Evolutionary conservation across 2,329 filamentous ascomycete genomes (phyloP).

Genomic region (Fusarium mangiferae): DNA sequence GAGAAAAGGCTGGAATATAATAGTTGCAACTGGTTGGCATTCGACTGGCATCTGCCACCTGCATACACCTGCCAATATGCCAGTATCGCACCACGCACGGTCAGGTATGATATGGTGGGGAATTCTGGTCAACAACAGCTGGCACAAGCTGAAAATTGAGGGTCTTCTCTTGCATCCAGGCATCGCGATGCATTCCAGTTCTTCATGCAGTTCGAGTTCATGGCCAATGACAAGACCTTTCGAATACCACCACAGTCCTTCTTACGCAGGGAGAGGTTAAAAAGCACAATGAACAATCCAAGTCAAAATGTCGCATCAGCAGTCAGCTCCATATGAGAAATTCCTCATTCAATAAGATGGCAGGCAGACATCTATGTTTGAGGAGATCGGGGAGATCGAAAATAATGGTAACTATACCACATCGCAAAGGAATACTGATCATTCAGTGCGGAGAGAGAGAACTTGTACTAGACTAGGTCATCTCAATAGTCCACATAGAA

Average conservation of each 20-base stretch:
- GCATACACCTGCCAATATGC: slow-evolving; percentile 32
- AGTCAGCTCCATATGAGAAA: neutral
- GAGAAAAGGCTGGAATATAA: slow-evolving; percentile 34
- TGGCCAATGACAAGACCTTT: slow-evolving; percentile 15
- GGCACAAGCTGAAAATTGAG: slow-evolving; percentile 20
- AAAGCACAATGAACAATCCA: neutral
- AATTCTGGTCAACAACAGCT: slow-evolving; percentile 26
- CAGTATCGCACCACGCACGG: slow-evolving; percentile 7
- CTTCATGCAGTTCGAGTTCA: slow-evolving; percentile 7
- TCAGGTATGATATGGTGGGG: slow-evolving; percentile 29
- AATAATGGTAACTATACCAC: slow-evolving; percentile 8
- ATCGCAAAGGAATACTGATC: neutral
- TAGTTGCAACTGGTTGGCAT: slow-evolving; percentile 33
- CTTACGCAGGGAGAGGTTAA: slow-evolving; percentile 23
- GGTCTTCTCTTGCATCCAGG: slow-evolving; percentile 13
- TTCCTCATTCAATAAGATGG: neutral
- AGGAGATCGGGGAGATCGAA: neutral
- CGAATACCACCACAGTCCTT: slow-evolving; percentile 3
- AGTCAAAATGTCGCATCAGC: neutral
- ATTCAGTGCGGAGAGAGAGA: neutral
- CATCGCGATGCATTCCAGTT: slow-evolving; percentile 46
- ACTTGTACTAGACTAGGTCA: neutral
- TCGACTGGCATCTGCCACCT: slow-evolving; percentile 39
- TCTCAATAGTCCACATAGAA: neutral
- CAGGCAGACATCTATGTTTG: neutral